Percentiles rank a stretch among this genome's conserved stretches.
These are phyloP conservation scores for Pulveroboletus ravenelii DNA, from an alignment of 768 basidiomycete species.

Conservation along the genomic window DNA sequence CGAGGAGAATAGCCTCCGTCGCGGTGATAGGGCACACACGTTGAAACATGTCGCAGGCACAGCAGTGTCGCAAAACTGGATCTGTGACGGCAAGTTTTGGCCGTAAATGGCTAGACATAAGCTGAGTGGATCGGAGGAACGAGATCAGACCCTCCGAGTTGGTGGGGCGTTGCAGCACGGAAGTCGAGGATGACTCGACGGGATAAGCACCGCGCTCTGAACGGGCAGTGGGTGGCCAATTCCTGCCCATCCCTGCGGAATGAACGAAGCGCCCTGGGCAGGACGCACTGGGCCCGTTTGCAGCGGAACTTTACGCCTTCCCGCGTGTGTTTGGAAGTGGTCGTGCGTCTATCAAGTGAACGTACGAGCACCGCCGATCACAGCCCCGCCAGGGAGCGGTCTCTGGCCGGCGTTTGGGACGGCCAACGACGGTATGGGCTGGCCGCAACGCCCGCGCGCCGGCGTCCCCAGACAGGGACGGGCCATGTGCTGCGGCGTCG, in stretches of 20 bases:
- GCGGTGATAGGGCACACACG: slow-evolving; percentile 27
- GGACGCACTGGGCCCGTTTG: slow-evolving; percentile 10
- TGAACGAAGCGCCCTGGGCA: slow-evolving; percentile 20
- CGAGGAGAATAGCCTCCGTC: slow-evolving; percentile 31
- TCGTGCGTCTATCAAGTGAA: slow-evolving; percentile 12
- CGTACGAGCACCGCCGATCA: slow-evolving; percentile 15
- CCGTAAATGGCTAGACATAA: slow-evolving; percentile 23
- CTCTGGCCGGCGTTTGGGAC: no score
- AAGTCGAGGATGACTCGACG: not conserved
- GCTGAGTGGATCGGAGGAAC: slow-evolving; percentile 13
- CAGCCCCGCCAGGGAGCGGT: slow-evolving; percentile 8
- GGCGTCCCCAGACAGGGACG: no score
- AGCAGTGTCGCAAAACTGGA: slow-evolving; percentile 25
- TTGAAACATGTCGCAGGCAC: slow-evolving; percentile 36
- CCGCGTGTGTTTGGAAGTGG: not conserved
- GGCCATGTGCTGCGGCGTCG: no score
- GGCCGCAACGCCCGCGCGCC: no score
- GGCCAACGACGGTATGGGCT: no score
- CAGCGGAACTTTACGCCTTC: slow-evolving; percentile 14
- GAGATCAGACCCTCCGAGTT: slow-evolving; percentile 15
- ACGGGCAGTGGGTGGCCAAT: slow-evolving; percentile 18
- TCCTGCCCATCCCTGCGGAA: slow-evolving; percentile 14
- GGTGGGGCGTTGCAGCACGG: not conserved
- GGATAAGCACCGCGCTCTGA: slow-evolving; percentile 9
- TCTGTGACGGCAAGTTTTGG: slow-evolving; percentile 25